Evolutionary conservation across 1,139 yeast genomes (phyloP).

Genomic region (Scheffersomyces cryptocercus): DNA sequence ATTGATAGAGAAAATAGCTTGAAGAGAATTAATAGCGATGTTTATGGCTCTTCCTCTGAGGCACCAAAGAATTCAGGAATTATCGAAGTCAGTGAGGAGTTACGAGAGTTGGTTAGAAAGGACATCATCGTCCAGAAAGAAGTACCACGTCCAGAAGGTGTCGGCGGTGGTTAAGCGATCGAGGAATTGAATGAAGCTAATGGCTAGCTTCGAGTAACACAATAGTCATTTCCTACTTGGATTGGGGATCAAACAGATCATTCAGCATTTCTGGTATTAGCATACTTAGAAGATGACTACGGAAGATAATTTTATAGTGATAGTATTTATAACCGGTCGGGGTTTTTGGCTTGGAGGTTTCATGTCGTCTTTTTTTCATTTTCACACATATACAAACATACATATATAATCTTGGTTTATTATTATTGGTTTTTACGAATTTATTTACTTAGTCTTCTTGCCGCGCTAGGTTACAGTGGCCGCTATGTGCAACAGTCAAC

Average conservation of each 20-base stretch:
- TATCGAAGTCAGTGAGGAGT: conserved; percentile 43
- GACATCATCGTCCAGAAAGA: conserved; percentile 69
- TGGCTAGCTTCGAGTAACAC: neutral
- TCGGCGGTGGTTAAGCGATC: conserved; percentile 40
- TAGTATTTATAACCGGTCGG: neutral
- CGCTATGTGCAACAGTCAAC: no score
- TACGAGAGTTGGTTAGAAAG: conserved; percentile 60
- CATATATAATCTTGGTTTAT: no score
- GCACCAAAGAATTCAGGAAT: conserved; percentile 5
- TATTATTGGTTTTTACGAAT: no score
- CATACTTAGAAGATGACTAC: conserved; percentile 2
- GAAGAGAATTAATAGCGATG: conserved; percentile 12
- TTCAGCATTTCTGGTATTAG: conserved; percentile 10
- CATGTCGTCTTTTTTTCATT: no score
- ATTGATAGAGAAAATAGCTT: conserved; percentile 60
- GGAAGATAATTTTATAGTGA: conserved; percentile 11
- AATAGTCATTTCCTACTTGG: neutral
- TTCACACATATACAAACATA: no score
- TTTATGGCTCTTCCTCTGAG: conserved; percentile 8
- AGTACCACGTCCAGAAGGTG: conserved; percentile 50
- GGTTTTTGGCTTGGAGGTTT: neutral
- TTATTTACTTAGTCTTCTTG: no score
- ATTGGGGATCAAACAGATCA: conserved; percentile 13
- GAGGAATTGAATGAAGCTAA: neutral
- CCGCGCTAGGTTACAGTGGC: no score